Evolutionary conservation across 2,329 filamentous ascomycete species (phyloP).

Genomic region (Calonectria henricotiae): DNA sequence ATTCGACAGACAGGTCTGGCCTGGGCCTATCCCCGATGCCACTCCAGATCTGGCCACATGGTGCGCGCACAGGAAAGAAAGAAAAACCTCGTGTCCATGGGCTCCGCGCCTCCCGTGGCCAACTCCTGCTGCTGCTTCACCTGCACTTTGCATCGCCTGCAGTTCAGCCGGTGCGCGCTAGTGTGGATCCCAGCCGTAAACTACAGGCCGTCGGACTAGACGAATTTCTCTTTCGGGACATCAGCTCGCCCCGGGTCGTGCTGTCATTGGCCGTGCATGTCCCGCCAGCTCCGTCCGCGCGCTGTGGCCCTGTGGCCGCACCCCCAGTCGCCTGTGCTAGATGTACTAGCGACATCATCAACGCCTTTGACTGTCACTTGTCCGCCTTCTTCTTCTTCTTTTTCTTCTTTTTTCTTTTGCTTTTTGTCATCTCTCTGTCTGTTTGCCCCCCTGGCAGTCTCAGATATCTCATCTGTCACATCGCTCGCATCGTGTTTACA

Average conservation of each 20-base stretch:
- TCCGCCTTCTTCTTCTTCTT: background rate
- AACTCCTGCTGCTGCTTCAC: background rate
- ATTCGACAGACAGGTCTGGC: constrained; percentile 30
- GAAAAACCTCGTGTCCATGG: constrained; percentile 1
- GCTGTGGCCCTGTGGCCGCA: background rate
- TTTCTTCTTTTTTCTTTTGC: background rate
- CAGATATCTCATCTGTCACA: background rate
- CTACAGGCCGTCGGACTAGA: constrained; percentile 46
- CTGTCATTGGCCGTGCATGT: constrained; percentile 41
- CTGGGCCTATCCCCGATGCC: constrained; percentile 38
- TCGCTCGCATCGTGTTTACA: background rate
- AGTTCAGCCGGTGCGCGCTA: constrained; percentile 18
- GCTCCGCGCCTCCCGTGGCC: background rate
- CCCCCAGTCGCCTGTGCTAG: background rate
- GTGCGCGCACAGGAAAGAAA: background rate
- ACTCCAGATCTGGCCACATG: constrained; percentile 41
- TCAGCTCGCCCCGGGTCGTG: constrained; percentile 34
- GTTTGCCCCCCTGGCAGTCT: background rate
- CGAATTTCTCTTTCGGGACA: constrained; percentile 51
- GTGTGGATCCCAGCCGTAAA: constrained; percentile 44
- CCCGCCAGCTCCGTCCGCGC: constrained; percentile 22
- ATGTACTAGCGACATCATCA: background rate
- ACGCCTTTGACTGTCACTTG: background rate
- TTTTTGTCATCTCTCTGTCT: background rate
- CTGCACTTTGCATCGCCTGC: background rate